A percentile compares a stretch with the other conserved stretches of the same genome.
phyloP scores from a whole-genome alignment of 2,329 filamentous ascomycete species.

The Volutella citrinella region DNA sequence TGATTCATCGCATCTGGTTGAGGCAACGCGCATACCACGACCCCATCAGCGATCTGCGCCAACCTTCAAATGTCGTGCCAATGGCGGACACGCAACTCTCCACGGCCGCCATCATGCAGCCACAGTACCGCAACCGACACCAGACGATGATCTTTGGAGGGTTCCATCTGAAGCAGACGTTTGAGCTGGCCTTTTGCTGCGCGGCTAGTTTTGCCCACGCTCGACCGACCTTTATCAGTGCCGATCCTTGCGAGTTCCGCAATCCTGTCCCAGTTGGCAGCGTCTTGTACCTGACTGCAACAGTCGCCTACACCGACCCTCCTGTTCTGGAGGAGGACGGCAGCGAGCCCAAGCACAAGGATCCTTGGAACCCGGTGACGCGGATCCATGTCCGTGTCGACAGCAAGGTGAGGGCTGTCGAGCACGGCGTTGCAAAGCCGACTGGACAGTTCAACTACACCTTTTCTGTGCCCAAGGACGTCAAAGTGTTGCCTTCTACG shows the following conservation, averaged over 20 bases:
- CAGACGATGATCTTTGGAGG: slow-evolving; percentile 31
- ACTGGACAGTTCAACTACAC: slow-evolving; percentile 32
- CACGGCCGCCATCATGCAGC: slow-evolving; percentile 28
- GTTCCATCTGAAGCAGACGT: slow-evolving; percentile 29
- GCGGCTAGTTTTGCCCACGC: slow-evolving; percentile 30
- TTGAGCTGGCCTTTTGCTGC: slow-evolving; percentile 29
- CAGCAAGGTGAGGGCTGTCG: slow-evolving; percentile 29
- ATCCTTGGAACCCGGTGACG: slow-evolving; percentile 23
- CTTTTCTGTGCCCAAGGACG: slow-evolving; percentile 25
- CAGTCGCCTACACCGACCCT: slow-evolving; percentile 29
- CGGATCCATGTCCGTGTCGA: slow-evolving; percentile 28
- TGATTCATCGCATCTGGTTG: slow-evolving; percentile 29
- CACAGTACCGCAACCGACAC: slow-evolving; percentile 27
- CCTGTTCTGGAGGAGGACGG: slow-evolving; percentile 27
- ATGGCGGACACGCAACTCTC: slow-evolving; percentile 27
- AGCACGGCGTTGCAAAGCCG: slow-evolving; percentile 26
- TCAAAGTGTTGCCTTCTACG: slow-evolving; percentile 27
- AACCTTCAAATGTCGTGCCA: slow-evolving; percentile 22
- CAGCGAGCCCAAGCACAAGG: slow-evolving; percentile 17
- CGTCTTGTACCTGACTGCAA: slow-evolving; percentile 26
- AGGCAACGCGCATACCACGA: slow-evolving; percentile 27
- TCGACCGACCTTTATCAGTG: slow-evolving; percentile 27
- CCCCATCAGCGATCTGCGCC: slow-evolving; percentile 22
- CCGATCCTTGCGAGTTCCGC: slow-evolving; percentile 28
- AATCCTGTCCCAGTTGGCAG: slow-evolving; percentile 29